phyloP scores from a whole-genome alignment of 2,329 filamentous ascomycete genomes.

The Blastomyces silverae region DNA sequence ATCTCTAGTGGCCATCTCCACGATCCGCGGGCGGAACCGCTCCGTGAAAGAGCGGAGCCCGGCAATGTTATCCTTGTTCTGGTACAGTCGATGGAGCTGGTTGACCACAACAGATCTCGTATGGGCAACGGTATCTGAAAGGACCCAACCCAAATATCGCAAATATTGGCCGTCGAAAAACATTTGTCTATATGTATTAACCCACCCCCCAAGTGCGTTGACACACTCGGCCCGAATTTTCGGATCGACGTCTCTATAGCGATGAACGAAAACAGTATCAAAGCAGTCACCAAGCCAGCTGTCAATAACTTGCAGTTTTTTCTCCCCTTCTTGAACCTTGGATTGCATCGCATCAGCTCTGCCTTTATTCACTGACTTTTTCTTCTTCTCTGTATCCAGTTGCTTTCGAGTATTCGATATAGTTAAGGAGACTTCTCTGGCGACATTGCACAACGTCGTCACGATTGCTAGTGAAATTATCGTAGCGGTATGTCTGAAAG shows the following conservation, averaged over 20 bases:
- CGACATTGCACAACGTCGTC: constrained; percentile 67
- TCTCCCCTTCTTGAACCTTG: constrained; percentile 62
- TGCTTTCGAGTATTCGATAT: constrained; percentile 73
- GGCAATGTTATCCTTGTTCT: constrained; percentile 67
- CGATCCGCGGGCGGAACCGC: constrained; percentile 74
- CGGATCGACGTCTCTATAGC: constrained; percentile 88
- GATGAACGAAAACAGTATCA: constrained; percentile 86
- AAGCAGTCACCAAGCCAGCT: constrained; percentile 76
- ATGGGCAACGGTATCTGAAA: constrained; percentile 69
- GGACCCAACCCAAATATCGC: constrained; percentile 89
- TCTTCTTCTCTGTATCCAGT: constrained; percentile 68
- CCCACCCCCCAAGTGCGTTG: constrained; percentile 81
- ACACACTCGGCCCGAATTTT: constrained; percentile 85
- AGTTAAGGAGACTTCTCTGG: constrained; percentile 61
- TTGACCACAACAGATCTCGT: constrained; percentile 81
- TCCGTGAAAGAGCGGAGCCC: constrained; percentile 86
- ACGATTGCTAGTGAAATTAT: constrained; percentile 74
- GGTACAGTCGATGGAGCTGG: constrained; percentile 73
- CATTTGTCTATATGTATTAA: constrained; percentile 70
- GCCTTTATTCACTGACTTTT: constrained; percentile 66
- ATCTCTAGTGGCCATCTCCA: constrained; percentile 88
- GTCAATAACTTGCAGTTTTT: constrained; percentile 63
- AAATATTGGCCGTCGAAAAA: constrained; percentile 90
- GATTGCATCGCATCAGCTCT: constrained; percentile 67
- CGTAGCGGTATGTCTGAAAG: constrained; percentile 90